Conservation (phyloP, 1,284 basidiomycete species). For the Mycena citricolor region DNA sequence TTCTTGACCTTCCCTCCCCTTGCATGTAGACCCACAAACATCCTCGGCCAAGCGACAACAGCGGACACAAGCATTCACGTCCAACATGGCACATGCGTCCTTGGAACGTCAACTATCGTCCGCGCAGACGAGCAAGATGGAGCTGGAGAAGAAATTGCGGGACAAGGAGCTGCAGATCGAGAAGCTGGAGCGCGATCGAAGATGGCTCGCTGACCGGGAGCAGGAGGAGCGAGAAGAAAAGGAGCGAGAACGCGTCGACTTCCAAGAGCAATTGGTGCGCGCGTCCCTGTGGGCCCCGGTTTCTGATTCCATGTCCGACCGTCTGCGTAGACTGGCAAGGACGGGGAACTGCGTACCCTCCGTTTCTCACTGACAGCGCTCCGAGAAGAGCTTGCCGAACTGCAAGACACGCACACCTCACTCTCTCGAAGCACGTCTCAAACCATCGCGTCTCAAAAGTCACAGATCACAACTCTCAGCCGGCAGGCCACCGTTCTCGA, state of each 20-base stretch:
- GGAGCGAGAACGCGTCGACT: slow-evolving; percentile 50
- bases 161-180: slow-evolving; percentile 59
- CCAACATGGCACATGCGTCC: slow-evolving; percentile 54
- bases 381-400: slow-evolving; percentile 54
- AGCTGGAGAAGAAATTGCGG: slow-evolving; percentile 62
- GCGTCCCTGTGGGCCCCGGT: too few relatives aligned
- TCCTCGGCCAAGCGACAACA: slow-evolving; percentile 63
- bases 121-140: slow-evolving; percentile 54
- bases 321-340: slow-evolving; percentile 29
- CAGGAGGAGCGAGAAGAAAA: slow-evolving; percentile 57
- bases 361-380: slow-evolving; percentile 46
- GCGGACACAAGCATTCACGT: slow-evolving; percentile 56
- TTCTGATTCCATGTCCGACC: neutral
- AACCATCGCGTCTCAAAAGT: slow-evolving; percentile 45
- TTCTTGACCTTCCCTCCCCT: slow-evolving; percentile 10
- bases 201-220: slow-evolving; percentile 61
- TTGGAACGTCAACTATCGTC: slow-evolving; percentile 63
- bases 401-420: slow-evolving; percentile 49
- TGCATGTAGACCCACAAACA: slow-evolving; percentile 43
- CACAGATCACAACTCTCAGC: slow-evolving; percentile 46
- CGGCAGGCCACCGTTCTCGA: slow-evolving; percentile 46
- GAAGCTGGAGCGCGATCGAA: slow-evolving; percentile 61
- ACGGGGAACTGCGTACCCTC: slow-evolving; percentile 47
- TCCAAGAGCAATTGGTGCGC: slow-evolving; percentile 56
- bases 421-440: slow-evolving; percentile 47